A percentile compares a stretch with the other conserved stretches of the same genome.
Evolutionary conservation across 805 yeast species (phyloP).

Genomic region (Lachancea kluyveri): DNA sequence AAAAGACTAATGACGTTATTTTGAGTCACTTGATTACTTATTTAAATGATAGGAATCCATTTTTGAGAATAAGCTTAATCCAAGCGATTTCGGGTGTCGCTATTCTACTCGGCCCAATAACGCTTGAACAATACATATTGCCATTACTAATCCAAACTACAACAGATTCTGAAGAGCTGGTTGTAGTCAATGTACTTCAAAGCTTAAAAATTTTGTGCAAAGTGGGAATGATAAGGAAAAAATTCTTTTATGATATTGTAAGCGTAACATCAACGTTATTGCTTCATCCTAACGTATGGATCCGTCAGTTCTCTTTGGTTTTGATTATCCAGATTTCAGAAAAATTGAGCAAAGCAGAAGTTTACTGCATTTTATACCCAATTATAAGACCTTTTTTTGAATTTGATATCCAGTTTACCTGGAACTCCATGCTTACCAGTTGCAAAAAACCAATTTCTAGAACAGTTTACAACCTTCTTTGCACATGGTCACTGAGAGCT

Average conservation of each 20-base stretch:
- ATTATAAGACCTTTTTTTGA: conserved; percentile 67
- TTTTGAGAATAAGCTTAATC: conserved; percentile 65
- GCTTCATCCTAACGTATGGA: conserved; percentile 84
- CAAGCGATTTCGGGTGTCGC: conserved; percentile 68
- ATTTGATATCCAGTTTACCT: conserved; percentile 67
- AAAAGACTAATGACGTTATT: conserved; percentile 81
- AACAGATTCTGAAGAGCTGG: conserved; percentile 77
- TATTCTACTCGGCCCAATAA: conserved; percentile 70
- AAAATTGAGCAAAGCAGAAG: conserved; percentile 67
- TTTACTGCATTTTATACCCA: conserved; percentile 79
- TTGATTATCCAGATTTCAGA: conserved; percentile 57
- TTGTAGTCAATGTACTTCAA: conserved; percentile 62
- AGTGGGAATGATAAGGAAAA: conserved; percentile 48
- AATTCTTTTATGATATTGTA: conserved; percentile 50
- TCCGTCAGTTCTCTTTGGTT: conserved; percentile 60
- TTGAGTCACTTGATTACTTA: conserved; percentile 89
- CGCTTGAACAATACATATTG: conserved; percentile 80
- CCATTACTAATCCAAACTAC: conserved; percentile 82
- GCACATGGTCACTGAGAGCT: conserved; percentile 66
- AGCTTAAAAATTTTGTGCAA: conserved; percentile 50
- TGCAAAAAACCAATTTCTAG: conserved; percentile 62
- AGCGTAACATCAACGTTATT: conserved; percentile 48
- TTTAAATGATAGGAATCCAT: conserved; percentile 68
- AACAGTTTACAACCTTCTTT: conserved; percentile 54
- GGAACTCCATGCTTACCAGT: conserved; percentile 62